Conservation (phyloP, 805 yeast genomes). For the Schizosaccharomyces lindneri region DNA sequence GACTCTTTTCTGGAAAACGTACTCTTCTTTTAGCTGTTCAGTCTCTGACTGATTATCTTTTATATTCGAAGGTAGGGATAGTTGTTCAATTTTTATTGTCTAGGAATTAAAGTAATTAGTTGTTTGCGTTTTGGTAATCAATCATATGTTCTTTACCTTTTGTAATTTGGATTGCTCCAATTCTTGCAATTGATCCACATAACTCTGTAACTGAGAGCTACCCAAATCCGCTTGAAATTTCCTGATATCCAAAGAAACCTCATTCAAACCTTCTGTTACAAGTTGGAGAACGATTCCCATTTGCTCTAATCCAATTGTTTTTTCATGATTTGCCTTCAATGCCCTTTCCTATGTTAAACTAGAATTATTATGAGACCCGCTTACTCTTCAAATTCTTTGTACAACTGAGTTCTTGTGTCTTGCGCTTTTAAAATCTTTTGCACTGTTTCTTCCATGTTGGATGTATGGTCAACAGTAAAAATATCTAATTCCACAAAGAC, state of each 20-base stretch:
- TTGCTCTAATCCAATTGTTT: not conserved
- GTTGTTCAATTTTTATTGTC: too few species aligned
- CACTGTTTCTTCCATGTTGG: not conserved
- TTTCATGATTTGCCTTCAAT: not conserved
- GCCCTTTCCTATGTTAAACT: not conserved
- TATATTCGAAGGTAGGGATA: too few species aligned
- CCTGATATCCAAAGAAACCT: not conserved
- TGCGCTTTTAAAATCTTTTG: not conserved
- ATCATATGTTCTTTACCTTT: not conserved
- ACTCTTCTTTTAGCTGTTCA: too few species aligned
- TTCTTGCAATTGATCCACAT: not conserved
- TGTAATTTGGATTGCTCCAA: not conserved
- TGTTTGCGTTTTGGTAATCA: too few species aligned
- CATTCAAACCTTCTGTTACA: not conserved
- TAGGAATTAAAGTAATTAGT: too few species aligned
- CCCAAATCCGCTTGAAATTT: not conserved
- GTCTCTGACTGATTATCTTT: too few species aligned
- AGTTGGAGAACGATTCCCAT: not conserved
- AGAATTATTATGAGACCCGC: not conserved
- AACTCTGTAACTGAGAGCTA: not conserved
- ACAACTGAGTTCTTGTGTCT: not conserved
- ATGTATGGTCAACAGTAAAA: not conserved
- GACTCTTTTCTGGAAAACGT: not conserved
- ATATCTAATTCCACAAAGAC: too few species aligned
- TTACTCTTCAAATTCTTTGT: not conserved